These are phyloP conservation scores for Globisporangium splendens DNA, from an alignment of 352 stramenopile species.

Conservation along the genomic window DNA sequence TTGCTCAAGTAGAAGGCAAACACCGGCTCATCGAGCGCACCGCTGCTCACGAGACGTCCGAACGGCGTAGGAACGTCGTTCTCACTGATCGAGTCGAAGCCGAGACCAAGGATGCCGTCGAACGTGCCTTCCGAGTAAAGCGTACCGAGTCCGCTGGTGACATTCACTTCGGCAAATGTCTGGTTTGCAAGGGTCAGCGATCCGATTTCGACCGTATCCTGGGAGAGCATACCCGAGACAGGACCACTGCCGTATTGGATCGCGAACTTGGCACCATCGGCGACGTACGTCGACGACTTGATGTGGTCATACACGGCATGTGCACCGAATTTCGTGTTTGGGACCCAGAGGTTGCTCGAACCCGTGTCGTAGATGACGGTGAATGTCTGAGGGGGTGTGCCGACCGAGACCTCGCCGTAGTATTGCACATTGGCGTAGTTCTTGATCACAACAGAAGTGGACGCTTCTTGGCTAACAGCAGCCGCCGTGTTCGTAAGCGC, in stretches of 20 bases:
- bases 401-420: conserved; percentile 84
- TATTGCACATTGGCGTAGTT: conserved; percentile 94
- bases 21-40: conserved; percentile 58
- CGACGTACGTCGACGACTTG: conserved; percentile 54
- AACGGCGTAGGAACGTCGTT: conserved; percentile 82
- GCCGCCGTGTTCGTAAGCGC: too few relatives aligned
- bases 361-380: conserved; percentile 35
- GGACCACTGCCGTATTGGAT: conserved; percentile 87
- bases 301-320: conserved; percentile 58
- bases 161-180: conserved; percentile 84
- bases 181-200: conserved; percentile 37
- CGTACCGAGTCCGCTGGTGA: conserved; percentile 87
- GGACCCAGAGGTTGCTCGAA: conserved; percentile 31
- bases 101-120: conserved; percentile 91
- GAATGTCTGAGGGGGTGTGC: conserved; percentile 25
- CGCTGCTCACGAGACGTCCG: conserved; percentile 80
- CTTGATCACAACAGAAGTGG: conserved; percentile 70
- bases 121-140: conserved; percentile 90
- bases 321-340: conserved; percentile 18
- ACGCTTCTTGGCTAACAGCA: too few relatives aligned
- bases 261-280: conserved; percentile 76
- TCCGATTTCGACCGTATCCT: conserved; percentile 47
- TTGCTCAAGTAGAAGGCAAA: conserved; percentile 90
- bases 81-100: conserved; percentile 83
- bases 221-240: conserved; percentile 71